Conservation (phyloP, 495 filamentous ascomycete genomes). For the Annulohypoxylon stygium region DNA sequence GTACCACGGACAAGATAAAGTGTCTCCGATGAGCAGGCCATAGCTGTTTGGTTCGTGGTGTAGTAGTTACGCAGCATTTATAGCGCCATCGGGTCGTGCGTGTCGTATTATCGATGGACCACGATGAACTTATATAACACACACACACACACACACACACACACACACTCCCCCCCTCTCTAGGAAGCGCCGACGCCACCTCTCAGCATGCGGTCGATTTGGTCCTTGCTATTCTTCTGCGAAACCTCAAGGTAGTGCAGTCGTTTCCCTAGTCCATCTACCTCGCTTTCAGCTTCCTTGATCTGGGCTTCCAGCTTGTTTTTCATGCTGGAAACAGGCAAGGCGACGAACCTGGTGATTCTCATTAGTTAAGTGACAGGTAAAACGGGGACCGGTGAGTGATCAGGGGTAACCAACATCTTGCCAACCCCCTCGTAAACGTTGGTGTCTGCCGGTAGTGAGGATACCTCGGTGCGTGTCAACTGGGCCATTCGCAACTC, state of each 20-base stretch:
- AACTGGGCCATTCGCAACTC: conserved; percentile 91
- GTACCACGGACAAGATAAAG: background rate
- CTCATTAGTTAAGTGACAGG: conserved; percentile 22
- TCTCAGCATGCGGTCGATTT: conserved; percentile 83
- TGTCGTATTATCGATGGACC: conserved; percentile 1
- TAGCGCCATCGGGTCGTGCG: background rate
- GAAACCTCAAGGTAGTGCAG: conserved; percentile 95
- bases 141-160: too few species aligned
- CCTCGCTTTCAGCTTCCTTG: conserved; percentile 79
- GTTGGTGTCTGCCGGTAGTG: conserved; percentile 80
- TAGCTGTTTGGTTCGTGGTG: background rate
- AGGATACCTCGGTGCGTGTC: conserved; percentile 83
- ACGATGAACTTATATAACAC: background rate
- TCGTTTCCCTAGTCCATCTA: conserved; percentile 86
- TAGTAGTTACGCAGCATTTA: background rate
- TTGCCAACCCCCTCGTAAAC: conserved; percentile 97
- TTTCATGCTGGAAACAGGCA: conserved; percentile 78
- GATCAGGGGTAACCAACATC: conserved; percentile 73
- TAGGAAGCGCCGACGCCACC: conserved; percentile 43
- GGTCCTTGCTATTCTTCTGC: conserved; percentile 89
- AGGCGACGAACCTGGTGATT: conserved; percentile 82
- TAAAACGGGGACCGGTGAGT: background rate
- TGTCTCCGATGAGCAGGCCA: background rate
- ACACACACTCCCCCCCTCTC: background rate
- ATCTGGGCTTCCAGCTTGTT: conserved; percentile 81